phyloP scores from a whole-genome alignment of 2,329 filamentous ascomycete genomes.

The Scedosporium dehoogii region DNA sequence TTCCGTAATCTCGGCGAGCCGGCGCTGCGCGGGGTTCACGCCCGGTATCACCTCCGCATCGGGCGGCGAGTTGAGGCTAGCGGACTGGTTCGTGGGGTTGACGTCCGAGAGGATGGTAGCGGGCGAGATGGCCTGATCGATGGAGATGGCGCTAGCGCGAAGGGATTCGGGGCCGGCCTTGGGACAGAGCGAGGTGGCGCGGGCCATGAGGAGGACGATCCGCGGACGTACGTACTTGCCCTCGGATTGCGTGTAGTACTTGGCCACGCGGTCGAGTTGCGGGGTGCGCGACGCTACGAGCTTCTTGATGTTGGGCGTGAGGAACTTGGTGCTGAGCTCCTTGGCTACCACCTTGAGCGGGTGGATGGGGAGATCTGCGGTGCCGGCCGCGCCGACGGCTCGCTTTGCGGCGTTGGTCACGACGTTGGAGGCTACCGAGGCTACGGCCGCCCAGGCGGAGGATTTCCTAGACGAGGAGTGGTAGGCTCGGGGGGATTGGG shows the following conservation, averaged over 20 bases:
- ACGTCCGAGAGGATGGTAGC: conserved; percentile 59
- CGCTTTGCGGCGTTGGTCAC: conserved; percentile 58
- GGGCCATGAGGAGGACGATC: conserved; percentile 91
- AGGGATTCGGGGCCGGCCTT: conserved; percentile 25
- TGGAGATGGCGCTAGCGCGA: conserved; percentile 30
- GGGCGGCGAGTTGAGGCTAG: conserved; percentile 26
- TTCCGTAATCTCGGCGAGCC: conserved; percentile 92
- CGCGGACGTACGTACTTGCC: conserved; percentile 94
- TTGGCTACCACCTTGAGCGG: conserved; percentile 85
- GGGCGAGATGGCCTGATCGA: conserved; percentile 47
- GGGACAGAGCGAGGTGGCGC: conserved; percentile 75
- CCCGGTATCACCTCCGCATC: conserved; percentile 38
- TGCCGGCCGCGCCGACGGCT: neutral
- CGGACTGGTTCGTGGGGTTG: conserved; percentile 47
- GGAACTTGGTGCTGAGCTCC: conserved; percentile 71
- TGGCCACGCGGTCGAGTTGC: conserved; percentile 85
- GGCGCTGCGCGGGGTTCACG: conserved; percentile 85
- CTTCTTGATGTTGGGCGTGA: conserved; percentile 87
- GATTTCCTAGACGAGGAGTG: conserved; percentile 34
- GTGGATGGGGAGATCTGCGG: conserved; percentile 42
- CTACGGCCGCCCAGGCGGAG: conserved; percentile 69
- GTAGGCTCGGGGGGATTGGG: neutral
- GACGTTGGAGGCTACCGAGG: conserved; percentile 57
- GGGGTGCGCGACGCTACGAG: conserved; percentile 92
- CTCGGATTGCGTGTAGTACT: conserved; percentile 95